Conservation (phyloP, 805 yeast genomes). For the Yamadazyma tumulicola region DNA sequence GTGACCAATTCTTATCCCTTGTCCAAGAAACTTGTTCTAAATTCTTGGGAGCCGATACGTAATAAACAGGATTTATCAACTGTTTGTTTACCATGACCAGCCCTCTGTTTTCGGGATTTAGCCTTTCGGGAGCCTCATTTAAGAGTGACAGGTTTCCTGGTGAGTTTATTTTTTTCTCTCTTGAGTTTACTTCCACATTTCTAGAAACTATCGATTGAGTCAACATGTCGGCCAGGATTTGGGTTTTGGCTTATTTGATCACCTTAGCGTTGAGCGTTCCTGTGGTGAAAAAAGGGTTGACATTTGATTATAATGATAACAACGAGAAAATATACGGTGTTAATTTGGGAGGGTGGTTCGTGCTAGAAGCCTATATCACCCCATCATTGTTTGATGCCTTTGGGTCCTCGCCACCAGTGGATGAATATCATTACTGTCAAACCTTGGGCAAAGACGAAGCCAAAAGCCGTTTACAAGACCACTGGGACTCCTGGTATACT, state of each 20-base stretch:
- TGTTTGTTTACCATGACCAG: no score
- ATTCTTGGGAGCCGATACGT: no score
- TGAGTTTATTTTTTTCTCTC: no score
- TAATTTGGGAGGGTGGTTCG: slow-evolving; percentile 88
- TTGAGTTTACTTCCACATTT: no score
- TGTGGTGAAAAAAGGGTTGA: slow-evolving; percentile 8
- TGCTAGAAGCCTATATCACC: slow-evolving; percentile 80
- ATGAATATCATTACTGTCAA: slow-evolving; percentile 71
- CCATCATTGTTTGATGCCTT: slow-evolving; percentile 67
- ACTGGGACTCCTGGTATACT: slow-evolving; percentile 77
- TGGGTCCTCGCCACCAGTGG: slow-evolving; percentile 57
- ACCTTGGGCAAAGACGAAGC: slow-evolving; percentile 62
- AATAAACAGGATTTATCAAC: no score
- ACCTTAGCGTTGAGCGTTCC: slow-evolving; percentile 1
- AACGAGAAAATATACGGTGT: slow-evolving; percentile 57
- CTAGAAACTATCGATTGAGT: no score
- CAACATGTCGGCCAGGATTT: no score
- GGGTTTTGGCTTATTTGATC: background rate
- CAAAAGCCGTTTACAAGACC: slow-evolving; percentile 47
- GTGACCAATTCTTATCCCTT: no score
- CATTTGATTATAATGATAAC: slow-evolving; percentile 26
- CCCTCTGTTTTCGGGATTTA: no score
- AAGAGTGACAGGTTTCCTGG: no score
- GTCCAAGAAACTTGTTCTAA: no score
- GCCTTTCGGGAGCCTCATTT: no score